Conservation (phyloP, 495 filamentous ascomycete genomes). For the Tuber aestivum region DNA sequence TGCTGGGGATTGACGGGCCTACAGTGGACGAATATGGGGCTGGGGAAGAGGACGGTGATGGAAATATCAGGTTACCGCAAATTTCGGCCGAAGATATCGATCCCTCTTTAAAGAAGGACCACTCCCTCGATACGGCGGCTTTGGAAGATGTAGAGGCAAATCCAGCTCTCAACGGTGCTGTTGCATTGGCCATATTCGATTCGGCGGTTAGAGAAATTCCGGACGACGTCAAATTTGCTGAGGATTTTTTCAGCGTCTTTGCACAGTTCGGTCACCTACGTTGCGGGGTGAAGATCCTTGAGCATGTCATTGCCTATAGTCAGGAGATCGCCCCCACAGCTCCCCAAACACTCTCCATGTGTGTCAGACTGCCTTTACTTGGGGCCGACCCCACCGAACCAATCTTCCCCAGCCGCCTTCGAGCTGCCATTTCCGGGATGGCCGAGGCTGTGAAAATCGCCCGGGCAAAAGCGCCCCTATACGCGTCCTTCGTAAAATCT, state of each 20-base stretch:
- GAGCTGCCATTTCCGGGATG: conserved; percentile 58
- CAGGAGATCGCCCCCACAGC: conserved; percentile 54
- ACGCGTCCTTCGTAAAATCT: conserved; percentile 55
- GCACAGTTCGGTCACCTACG: conserved; percentile 59
- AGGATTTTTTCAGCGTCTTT: conserved; percentile 75
- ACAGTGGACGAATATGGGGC: conserved; percentile 46
- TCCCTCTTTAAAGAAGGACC: conserved; percentile 52
- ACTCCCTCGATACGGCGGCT: conserved; percentile 48
- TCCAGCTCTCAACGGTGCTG: conserved; percentile 79
- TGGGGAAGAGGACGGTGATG: conserved; percentile 46
- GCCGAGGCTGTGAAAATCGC: conserved; percentile 47
- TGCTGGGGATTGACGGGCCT: conserved; percentile 60
- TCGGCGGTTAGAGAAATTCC: conserved; percentile 72
- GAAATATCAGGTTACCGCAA: conserved; percentile 58
- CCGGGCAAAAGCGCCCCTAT: conserved; percentile 47
- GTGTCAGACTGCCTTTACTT: conserved; percentile 62
- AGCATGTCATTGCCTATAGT: conserved; percentile 66
- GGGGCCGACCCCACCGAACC: conserved; percentile 58
- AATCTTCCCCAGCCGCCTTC: conserved; percentile 67
- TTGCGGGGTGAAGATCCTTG: conserved; percentile 62
- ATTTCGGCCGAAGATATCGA: conserved; percentile 64
- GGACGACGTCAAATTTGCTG: conserved; percentile 57
- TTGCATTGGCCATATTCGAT: conserved; percentile 89
- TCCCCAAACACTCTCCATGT: conserved; percentile 59
- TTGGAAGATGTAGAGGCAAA: conserved; percentile 63